Evolutionary conservation across 2,329 filamentous ascomycete species (phyloP).

Genomic region (Pseudogymnoascus sp.): DNA sequence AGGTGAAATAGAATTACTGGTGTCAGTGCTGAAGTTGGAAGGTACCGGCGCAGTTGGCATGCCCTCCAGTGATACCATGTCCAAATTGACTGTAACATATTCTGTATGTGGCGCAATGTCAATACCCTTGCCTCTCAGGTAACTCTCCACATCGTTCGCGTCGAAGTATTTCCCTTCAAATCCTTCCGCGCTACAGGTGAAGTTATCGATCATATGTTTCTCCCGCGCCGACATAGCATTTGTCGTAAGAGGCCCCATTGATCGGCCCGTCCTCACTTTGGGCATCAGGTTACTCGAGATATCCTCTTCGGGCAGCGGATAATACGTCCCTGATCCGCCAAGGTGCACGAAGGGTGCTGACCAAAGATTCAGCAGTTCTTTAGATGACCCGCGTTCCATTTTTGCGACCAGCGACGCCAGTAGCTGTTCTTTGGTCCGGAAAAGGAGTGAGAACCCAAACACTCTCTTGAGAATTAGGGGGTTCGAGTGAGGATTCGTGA

Average conservation of each 20-base stretch:
- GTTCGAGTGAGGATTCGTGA: slow-evolving; percentile 44
- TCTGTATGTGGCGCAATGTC: slow-evolving; percentile 54
- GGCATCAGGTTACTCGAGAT: slow-evolving; percentile 24
- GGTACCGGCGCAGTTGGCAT: background rate
- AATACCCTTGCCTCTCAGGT: slow-evolving; percentile 59
- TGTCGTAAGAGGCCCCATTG: slow-evolving; percentile 44
- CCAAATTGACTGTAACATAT: slow-evolving; percentile 53
- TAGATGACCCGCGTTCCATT: slow-evolving; percentile 15
- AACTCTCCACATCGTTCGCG: slow-evolving; percentile 67
- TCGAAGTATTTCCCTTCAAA: slow-evolving; percentile 74
- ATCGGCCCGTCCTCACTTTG: slow-evolving; percentile 31
- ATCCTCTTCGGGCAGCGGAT: slow-evolving; percentile 31
- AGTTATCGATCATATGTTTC: slow-evolving; percentile 37
- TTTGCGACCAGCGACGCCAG: slow-evolving; percentile 35
- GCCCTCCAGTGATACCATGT: slow-evolving; percentile 26
- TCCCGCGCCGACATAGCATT: slow-evolving; percentile 37
- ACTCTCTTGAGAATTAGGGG: slow-evolving; percentile 45
- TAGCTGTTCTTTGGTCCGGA: slow-evolving; percentile 42
- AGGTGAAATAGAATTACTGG: background rate
- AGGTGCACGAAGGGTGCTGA: slow-evolving; percentile 57
- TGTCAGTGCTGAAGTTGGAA: background rate
- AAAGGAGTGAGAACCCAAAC: slow-evolving; percentile 65
- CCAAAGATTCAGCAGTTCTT: slow-evolving; percentile 51
- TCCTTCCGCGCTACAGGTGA: slow-evolving; percentile 50
- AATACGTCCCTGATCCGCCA: slow-evolving; percentile 64